Conservation (phyloP, 1,284 basidiomycete species). For the Ustilago cynodontis region DNA sequence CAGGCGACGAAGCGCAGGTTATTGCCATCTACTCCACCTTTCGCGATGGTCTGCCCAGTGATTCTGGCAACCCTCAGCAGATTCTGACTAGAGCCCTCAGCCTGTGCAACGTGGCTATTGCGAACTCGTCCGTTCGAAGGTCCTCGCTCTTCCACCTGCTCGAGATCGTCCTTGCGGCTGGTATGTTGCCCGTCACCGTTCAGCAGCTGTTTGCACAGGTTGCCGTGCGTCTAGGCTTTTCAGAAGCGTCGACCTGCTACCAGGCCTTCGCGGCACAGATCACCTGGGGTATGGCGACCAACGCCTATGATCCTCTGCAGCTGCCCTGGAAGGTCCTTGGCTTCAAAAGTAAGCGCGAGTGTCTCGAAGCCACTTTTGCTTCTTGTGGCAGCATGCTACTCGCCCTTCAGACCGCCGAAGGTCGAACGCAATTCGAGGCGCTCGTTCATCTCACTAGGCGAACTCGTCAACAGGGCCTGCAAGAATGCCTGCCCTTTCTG, state of each 20-base stretch:
- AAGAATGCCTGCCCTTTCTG: constrained; percentile 79
- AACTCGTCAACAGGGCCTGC: constrained; percentile 74
- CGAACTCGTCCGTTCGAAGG: constrained; percentile 83
- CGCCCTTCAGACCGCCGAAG: constrained; percentile 60
- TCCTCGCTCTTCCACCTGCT: constrained; percentile 88
- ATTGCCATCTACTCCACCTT: constrained; percentile 44
- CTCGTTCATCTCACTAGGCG: constrained; percentile 78
- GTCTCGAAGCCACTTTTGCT: constrained; percentile 33
- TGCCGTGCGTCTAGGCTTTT: constrained; percentile 79
- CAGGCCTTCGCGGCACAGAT: constrained; percentile 83
- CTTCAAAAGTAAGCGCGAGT: constrained; percentile 74
- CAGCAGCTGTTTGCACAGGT: constrained; percentile 77
- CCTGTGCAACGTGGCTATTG: constrained; percentile 85
- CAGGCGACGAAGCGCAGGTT: constrained; percentile 20
- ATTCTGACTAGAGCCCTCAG: constrained; percentile 84
- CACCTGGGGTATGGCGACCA: constrained; percentile 63
- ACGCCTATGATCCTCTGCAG: constrained; percentile 75
- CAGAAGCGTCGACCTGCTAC: constrained; percentile 78
- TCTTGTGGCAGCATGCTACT: constrained; percentile 53
- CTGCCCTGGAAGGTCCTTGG: constrained; percentile 81
- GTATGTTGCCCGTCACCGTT: constrained; percentile 76
- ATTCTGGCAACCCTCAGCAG: constrained; percentile 76
- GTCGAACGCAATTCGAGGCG: constrained; percentile 74
- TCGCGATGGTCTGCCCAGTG: constrained; percentile 34
- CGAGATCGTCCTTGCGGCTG: constrained; percentile 73